phyloP scores from a whole-genome alignment of 2,329 filamentous ascomycete species.

The Beauveria scarabaeidicola region DNA sequence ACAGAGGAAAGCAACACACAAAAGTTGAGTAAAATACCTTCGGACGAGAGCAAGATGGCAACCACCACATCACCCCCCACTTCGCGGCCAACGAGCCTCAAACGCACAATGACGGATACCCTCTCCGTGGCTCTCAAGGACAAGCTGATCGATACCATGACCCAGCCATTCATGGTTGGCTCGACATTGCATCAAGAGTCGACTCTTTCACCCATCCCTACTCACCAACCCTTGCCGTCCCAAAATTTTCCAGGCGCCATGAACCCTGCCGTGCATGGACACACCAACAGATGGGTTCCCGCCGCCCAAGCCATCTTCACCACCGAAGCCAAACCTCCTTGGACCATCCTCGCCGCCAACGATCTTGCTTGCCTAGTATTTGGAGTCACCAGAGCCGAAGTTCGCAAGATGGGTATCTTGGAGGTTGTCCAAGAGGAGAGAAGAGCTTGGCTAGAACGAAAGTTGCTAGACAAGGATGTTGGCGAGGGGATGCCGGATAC shows the following conservation, averaged over 20 bases:
- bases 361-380: slow-evolving; percentile 96
- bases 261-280: slow-evolving; percentile 64
- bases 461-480: slow-evolving; percentile 51
- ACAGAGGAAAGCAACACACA: slow-evolving; percentile 26
- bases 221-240: slow-evolving; percentile 31
- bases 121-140: slow-evolving; percentile 66
- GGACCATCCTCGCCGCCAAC: slow-evolving; percentile 94
- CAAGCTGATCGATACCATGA: slow-evolving; percentile 75
- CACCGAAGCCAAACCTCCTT: slow-evolving; percentile 81
- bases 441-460: slow-evolving; percentile 80
- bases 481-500: slow-evolving; percentile 23
- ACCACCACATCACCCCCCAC: slow-evolving; percentile 39
- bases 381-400: slow-evolving; percentile 93
- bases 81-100: slow-evolving; percentile 59
- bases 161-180: slow-evolving; percentile 63
- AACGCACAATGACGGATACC: slow-evolving; percentile 82
- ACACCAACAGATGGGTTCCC: slow-evolving; percentile 82
- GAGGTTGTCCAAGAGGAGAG: slow-evolving; percentile 90
- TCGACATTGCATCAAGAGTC: slow-evolving; percentile 29
- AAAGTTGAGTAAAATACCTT: slow-evolving; percentile 44
- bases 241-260: slow-evolving; percentile 39
- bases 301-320: slow-evolving; percentile 96
- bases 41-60: slow-evolving; percentile 47
- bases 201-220: slow-evolving; percentile 33
- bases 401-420: slow-evolving; percentile 87